Conservation (phyloP, 805 yeast genomes). For the Candida palmyrensis region DNA sequence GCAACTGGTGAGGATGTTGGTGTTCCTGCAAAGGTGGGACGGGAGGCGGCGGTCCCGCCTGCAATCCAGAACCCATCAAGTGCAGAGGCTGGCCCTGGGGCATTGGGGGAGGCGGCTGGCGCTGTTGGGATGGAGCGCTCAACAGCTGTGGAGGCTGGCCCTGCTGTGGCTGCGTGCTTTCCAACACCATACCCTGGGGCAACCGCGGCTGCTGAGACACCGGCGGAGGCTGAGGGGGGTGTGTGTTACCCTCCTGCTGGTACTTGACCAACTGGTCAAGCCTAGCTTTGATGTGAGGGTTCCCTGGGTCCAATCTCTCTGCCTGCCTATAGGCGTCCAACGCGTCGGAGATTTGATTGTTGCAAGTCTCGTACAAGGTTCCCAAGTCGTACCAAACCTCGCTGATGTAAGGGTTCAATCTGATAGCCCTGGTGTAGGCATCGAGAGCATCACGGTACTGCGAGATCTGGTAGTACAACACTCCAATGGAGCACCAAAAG, state of each 20-base stretch:
- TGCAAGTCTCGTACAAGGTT: slow-evolving; percentile 94
- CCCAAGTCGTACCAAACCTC: slow-evolving; percentile 99
- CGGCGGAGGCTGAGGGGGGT: slow-evolving; percentile 67
- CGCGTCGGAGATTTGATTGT: slow-evolving; percentile 92
- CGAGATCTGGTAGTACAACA: slow-evolving; percentile 89
- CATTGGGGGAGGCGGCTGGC: slow-evolving; percentile 9
- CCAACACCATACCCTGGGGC: slow-evolving; percentile 63
- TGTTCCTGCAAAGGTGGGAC: slow-evolving; percentile 2
- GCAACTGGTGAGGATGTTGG: slow-evolving; percentile 6
- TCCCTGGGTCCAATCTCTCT: slow-evolving; percentile 88
- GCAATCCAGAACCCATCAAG: not conserved
- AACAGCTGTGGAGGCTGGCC: slow-evolving; percentile 10
- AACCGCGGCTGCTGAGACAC: slow-evolving; percentile 55
- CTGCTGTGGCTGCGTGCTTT: slow-evolving; percentile 28
- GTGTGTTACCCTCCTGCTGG: slow-evolving; percentile 63
- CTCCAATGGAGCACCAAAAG: slow-evolving; percentile 97
- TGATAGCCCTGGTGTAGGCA: slow-evolving; percentile 94
- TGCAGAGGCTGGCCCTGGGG: not conserved
- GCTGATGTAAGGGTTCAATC: slow-evolving; percentile 90
- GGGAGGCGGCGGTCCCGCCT: slow-evolving; percentile 2
- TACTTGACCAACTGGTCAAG: slow-evolving; percentile 76
- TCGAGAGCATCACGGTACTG: slow-evolving; percentile 96
- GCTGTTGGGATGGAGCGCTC: slow-evolving; percentile 9
- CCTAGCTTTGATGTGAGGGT: slow-evolving; percentile 90
- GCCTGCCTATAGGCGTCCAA: slow-evolving; percentile 96